Conservation (phyloP, 495 filamentous ascomycete genomes). For the Tuber microsphaerosporum region DNA sequence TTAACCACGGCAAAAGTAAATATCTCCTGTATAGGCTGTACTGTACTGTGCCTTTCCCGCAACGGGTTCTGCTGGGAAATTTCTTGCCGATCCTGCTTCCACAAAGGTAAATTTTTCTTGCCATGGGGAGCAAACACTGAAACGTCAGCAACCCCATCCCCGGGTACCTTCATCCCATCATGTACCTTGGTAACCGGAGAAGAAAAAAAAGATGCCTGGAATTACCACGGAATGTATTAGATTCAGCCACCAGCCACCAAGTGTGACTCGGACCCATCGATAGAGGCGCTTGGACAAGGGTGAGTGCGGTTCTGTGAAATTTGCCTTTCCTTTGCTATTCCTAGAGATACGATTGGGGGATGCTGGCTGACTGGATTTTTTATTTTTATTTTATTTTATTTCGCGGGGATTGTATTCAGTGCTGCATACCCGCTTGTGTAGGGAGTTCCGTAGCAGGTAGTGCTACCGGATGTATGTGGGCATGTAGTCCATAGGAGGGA, state of each 20-base stretch:
- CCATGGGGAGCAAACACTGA: not conserved
- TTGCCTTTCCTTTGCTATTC: not conserved
- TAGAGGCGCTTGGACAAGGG: not conserved
- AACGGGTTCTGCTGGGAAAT: not conserved
- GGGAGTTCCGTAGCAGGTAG: not conserved
- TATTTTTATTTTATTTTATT: not conserved
- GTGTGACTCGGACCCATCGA: not conserved
- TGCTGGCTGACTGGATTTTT: not conserved
- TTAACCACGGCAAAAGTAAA: not conserved
- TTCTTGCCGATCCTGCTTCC: not conserved
- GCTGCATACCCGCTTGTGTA: not conserved
- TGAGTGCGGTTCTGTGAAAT: not conserved
- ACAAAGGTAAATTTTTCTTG: not conserved
- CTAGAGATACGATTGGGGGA: not conserved
- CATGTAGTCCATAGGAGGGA: not conserved
- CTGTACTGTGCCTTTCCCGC: not conserved
- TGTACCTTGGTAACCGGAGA: not conserved
- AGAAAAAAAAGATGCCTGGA: not conserved
- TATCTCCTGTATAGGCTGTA: not conserved
- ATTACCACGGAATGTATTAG: not conserved
- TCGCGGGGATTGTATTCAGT: not conserved
- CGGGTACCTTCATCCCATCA: not conserved
- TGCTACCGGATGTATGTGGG: not conserved
- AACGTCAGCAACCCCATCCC: not conserved
- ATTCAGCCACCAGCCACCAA: conserved; percentile 4